Evolutionary conservation across 768 basidiomycete genomes (phyloP), one percentile per base, ranked within the genome.

Genomic region (Goffeauzyma gilvescens): DNA sequence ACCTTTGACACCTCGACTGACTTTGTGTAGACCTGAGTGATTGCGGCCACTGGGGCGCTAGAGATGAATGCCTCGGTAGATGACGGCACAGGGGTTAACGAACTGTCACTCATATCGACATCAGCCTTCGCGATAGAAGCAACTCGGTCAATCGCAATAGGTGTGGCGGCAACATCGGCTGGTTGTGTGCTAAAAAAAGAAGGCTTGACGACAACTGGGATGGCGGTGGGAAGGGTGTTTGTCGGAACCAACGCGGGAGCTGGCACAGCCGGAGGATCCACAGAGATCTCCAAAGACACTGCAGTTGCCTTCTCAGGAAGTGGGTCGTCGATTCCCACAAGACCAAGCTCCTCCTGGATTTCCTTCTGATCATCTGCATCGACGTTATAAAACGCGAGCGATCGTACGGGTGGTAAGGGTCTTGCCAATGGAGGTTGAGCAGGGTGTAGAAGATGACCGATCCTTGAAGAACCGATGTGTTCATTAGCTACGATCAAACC

Each of bases 331-430:
- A 30, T 30, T 9, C 28, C 28, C 9, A n/a, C 28, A n/a, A 30
- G n/a, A 30, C 28, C 59, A 26, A 60, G 30, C 10, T 51, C 55
- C 12, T 41, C 17, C 15, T 54, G 18, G 15, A 53, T 21, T 28
- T 48, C 50, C 30, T 37, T 39, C 28, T 60, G 57, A 20, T 58
- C 57, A 20, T 53, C 57, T 7, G 41, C 41, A 33, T 55, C 56
- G 18, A 35, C 25, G 2, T 43, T 42, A 41, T 56, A 58, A 41
- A 49, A 51, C 32, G 54, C 51, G 13, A 60, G 37, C 25, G 47
- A 43, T 18, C 41, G 40, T 4, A 57, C 26, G 17, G 58, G 56
- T 7, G 58, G 56, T 17, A 44, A 20, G 1, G 56, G 49, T 35
- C 58, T 44, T 10, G 36, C 35, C 21, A 58, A 14, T 4, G 59